Evolutionary conservation across 2,329 filamentous ascomycete species (phyloP).

Genomic region (Fusarium annulatum): DNA sequence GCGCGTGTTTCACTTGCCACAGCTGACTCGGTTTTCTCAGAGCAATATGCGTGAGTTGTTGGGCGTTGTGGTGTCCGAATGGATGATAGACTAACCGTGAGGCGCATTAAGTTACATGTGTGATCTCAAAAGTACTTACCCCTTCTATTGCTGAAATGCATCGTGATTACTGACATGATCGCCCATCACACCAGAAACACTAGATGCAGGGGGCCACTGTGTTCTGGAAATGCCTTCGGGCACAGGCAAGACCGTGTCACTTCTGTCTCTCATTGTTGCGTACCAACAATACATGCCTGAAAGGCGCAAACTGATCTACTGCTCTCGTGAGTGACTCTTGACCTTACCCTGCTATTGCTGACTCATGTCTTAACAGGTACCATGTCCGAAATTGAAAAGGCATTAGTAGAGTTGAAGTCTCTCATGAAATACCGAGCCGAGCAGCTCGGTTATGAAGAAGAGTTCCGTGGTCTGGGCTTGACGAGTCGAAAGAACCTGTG

Average conservation of each 20-base stretch:
- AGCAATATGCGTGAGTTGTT: slow-evolving; percentile 65
- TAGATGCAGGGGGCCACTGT: slow-evolving; percentile 94
- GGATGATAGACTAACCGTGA: slow-evolving; percentile 2
- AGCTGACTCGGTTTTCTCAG: slow-evolving; percentile 44
- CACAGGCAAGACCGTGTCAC: slow-evolving; percentile 95
- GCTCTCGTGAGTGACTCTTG: slow-evolving; percentile 72
- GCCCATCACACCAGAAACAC: slow-evolving; percentile 64
- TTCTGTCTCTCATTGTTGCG: slow-evolving; percentile 93
- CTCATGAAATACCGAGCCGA: slow-evolving; percentile 95
- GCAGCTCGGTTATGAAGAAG: slow-evolving; percentile 89
- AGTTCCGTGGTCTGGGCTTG: slow-evolving; percentile 90
- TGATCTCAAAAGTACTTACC: slow-evolving; percentile 62
- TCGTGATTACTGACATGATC: slow-evolving; percentile 3
- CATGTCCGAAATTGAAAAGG: slow-evolving; percentile 99
- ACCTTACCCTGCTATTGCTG: slow-evolving; percentile 5
- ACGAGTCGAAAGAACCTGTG: slow-evolving; percentile 98
- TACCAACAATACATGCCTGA: slow-evolving; percentile 96
- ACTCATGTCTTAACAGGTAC: slow-evolving; percentile 65
- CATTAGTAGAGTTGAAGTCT: slow-evolving; percentile 87
- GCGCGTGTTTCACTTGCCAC: not conserved
- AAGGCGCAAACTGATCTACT: slow-evolving; percentile 96
- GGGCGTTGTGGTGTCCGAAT: not conserved
- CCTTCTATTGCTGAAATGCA: not conserved
- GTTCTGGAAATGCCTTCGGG: slow-evolving; percentile 99
- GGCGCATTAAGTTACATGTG: slow-evolving; percentile 62